These are phyloP conservation scores for Ophiostoma sp. DNA, from an alignment of 2,329 filamentous ascomycete genomes.

Conservation along the genomic window DNA sequence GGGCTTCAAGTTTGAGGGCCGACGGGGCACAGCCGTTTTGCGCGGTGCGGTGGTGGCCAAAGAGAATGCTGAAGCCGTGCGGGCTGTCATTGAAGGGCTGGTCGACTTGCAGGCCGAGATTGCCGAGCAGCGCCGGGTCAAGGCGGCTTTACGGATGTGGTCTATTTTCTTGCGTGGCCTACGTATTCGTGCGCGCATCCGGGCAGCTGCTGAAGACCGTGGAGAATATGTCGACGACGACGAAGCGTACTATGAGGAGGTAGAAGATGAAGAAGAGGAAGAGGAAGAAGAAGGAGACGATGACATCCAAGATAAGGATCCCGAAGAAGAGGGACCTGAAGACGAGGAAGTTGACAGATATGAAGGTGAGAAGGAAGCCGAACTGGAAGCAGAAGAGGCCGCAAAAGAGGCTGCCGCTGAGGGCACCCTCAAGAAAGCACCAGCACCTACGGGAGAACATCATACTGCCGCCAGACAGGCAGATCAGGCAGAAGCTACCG, in stretches of 20 bases:
- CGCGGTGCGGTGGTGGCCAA: constrained; percentile 70
- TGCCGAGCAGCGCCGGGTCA: constrained; percentile 57
- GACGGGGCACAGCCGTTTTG: constrained; percentile 78
- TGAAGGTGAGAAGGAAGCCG: not conserved
- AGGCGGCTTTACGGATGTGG: constrained; percentile 63
- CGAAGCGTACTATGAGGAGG: constrained; percentile 16
- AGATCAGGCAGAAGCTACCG: not conserved
- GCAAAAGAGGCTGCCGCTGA: not conserved
- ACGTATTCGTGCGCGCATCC: constrained; percentile 69
- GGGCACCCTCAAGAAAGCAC: not conserved
- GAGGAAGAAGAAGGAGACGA: constrained; percentile 10
- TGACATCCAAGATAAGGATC: constrained; percentile 23
- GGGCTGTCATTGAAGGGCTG: constrained; percentile 63
- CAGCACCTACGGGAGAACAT: not conserved
- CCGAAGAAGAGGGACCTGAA: not conserved
- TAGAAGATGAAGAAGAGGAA: constrained; percentile 23
- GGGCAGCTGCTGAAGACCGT: constrained; percentile 47
- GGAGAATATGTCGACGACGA: constrained; percentile 41
- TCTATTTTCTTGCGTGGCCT: constrained; percentile 71
- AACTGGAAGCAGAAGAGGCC: not conserved
- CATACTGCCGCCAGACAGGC: no score
- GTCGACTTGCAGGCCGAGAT: constrained; percentile 59
- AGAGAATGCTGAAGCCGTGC: constrained; percentile 67
- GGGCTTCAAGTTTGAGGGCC: constrained; percentile 81
- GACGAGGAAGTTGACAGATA: constrained; percentile 2